Evolutionary conservation across 176 grass and related monocot species (phyloP).

Genomic region (Lolium perenne): DNA sequence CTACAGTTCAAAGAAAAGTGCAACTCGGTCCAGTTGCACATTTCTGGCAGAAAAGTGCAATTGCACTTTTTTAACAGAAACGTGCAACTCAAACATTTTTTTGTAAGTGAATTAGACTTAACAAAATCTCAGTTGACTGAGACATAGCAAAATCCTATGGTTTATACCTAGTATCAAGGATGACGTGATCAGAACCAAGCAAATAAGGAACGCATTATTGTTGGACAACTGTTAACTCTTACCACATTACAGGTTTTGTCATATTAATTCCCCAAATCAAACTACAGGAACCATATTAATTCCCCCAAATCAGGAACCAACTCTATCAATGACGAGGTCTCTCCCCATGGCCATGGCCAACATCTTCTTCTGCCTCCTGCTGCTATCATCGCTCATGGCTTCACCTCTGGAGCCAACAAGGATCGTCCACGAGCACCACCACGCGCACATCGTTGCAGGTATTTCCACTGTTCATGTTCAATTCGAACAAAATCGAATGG

Average conservation of each 20-base stretch:
- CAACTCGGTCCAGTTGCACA: no score
- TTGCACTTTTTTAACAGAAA: no score
- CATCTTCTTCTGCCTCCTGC: neutral
- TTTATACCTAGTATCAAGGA: neutral
- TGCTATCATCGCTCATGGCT: constrained; percentile 8
- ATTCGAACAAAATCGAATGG: neutral
- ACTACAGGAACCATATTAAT: neutral
- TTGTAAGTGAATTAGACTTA: no score
- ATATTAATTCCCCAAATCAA: neutral
- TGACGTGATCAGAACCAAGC: neutral
- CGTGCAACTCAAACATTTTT: no score
- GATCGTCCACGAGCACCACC: neutral
- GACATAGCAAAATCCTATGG: no score
- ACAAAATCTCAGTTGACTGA: no score
- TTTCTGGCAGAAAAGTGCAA: no score
- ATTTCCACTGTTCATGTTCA: neutral
- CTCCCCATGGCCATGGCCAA: constrained; percentile 9
- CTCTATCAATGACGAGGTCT: neutral
- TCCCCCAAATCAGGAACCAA: neutral
- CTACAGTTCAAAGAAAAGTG: no score
- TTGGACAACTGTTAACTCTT: neutral
- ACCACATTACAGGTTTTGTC: neutral
- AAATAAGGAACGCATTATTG: neutral
- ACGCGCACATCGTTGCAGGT: neutral
- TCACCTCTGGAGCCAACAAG: neutral